Conservation (phyloP, 805 yeast genomes). For the Starmerella sirachaensis region DNA sequence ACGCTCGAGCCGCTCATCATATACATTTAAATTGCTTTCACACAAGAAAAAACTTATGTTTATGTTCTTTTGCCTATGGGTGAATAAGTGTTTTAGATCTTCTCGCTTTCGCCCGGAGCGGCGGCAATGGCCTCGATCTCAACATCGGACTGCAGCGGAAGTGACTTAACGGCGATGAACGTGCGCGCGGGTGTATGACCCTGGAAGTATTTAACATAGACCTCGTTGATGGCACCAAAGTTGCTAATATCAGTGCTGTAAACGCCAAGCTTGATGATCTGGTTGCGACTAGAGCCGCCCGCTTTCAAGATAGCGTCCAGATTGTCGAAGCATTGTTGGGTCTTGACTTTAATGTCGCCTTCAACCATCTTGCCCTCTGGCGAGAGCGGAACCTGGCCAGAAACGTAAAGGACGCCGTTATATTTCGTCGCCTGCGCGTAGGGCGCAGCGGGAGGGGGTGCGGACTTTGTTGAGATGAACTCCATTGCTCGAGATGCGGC, state of each 20-base stretch:
- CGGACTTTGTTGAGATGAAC: constrained; percentile 39
- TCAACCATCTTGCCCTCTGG: constrained; percentile 64
- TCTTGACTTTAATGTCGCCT: constrained; percentile 47
- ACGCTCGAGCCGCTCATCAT: too few species aligned
- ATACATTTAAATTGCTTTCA: too few species aligned
- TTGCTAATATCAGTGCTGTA: constrained; percentile 84
- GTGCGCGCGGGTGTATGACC: constrained; percentile 74
- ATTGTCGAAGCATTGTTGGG: constrained; percentile 33
- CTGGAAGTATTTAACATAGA: constrained; percentile 43
- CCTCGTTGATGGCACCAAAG: constrained; percentile 75
- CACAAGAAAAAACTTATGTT: too few species aligned
- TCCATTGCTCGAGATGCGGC: constrained; percentile 17
- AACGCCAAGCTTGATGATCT: constrained; percentile 76
- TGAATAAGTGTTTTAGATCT: too few species aligned
- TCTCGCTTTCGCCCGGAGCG: too few species aligned
- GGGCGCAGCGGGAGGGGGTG: constrained; percentile 96
- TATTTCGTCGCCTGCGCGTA: constrained; percentile 93
- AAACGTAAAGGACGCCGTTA: constrained; percentile 75
- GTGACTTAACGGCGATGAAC: constrained; percentile 85
- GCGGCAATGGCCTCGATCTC: constrained; percentile 91
- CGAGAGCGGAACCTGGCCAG: constrained; percentile 91
- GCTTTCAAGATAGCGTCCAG: constrained; percentile 58
- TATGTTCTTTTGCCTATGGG: too few species aligned
- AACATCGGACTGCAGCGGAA: constrained; percentile 76
- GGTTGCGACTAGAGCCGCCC: constrained; percentile 70